Conservation (phyloP, 352 stramenopile species). For the Thraustotheca clavata region DNA sequence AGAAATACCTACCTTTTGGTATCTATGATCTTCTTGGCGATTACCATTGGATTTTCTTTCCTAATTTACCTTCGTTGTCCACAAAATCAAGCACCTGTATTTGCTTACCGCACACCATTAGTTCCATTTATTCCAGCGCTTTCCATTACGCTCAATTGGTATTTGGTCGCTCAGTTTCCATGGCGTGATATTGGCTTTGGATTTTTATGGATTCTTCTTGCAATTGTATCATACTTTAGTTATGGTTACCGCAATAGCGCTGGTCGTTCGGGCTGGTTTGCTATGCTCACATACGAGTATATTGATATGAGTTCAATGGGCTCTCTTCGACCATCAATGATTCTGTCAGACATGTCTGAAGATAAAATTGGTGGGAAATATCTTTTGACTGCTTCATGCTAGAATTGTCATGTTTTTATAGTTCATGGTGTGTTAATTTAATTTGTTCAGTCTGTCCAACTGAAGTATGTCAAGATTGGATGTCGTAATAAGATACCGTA, state of each 20-base stretch:
- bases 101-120: constrained; percentile 49
- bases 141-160: constrained; percentile 86
- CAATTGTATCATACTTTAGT: constrained; percentile 49
- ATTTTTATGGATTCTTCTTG: constrained; percentile 54
- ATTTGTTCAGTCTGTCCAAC: too few relatives aligned
- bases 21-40: constrained; percentile 32
- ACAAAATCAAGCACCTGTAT: constrained; percentile 34
- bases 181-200: constrained; percentile 52
- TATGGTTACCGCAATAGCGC: constrained; percentile 68
- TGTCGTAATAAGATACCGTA: too few relatives aligned
- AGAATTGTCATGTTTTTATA: not conserved
- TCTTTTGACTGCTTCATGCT: not conserved
- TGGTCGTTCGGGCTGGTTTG: constrained; percentile 48
- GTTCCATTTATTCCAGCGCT: constrained; percentile 72
- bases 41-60: constrained; percentile 26
- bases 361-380: not conserved
- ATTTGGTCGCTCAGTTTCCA: constrained; percentile 77
- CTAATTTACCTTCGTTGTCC: constrained; percentile 50
- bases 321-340: too few relatives aligned
- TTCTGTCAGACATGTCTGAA: too few relatives aligned
- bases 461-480: too few relatives aligned
- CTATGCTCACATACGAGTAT: constrained; percentile 32
- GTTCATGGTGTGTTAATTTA: not conserved
- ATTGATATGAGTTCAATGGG: constrained; percentile 34
- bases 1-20: not conserved